Base-by-base conservation (phyloP, 805 yeast species). In the Myxozyma neglecta region DNA sequence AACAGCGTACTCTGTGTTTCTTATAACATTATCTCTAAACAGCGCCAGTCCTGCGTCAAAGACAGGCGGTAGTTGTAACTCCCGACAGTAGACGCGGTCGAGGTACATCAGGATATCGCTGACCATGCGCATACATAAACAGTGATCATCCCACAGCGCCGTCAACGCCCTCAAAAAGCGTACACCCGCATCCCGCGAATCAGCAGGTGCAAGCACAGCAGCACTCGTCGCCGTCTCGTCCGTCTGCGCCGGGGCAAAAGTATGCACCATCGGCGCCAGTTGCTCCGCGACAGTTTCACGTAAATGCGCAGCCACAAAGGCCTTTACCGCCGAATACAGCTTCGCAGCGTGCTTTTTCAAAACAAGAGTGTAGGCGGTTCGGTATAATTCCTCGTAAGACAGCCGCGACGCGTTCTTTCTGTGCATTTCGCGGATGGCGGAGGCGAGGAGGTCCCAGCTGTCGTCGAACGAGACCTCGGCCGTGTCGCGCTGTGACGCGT, bases 81-180 rank as follows among this genome's bases (percentile, higher is more conserved):
- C 92, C 66, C 84, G 85, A 34, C 91, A 88, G 68, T 88, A 90
- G 0, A 89, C 96, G 48, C 96, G 81, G 71, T 91, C 96, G 71
- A 92, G 74, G 70, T 91, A 91, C 88, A 91, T 86, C 71, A 90
- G 76, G 2, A 91, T 89, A 72, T 92, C 96, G 68, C 92, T 83
- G 48, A 90, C 82, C 81, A 89, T 84, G 65, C 89, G 80, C 86
- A 89, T 88, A 53, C 87, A 80, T 44, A 85, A 79, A 43, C 85
- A 73, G 71, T 88, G 93, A 52, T 85, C 89, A 42, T 83, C 80
- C 96, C 97, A 91, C 58, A 81, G 82, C 37, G 60, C 61, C 51
- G 72, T 73, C 8, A 81, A 66, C 9, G 70, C 69, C 34, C 69
- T 69, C 40, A 81, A 61, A 37, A 79, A 75, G 47, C 64, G 43